A percentile compares a stretch with the other conserved stretches of the same genome.
phyloP scores from a whole-genome alignment of 2,329 filamentous ascomycete species.

The Diaporthe velutina region DNA sequence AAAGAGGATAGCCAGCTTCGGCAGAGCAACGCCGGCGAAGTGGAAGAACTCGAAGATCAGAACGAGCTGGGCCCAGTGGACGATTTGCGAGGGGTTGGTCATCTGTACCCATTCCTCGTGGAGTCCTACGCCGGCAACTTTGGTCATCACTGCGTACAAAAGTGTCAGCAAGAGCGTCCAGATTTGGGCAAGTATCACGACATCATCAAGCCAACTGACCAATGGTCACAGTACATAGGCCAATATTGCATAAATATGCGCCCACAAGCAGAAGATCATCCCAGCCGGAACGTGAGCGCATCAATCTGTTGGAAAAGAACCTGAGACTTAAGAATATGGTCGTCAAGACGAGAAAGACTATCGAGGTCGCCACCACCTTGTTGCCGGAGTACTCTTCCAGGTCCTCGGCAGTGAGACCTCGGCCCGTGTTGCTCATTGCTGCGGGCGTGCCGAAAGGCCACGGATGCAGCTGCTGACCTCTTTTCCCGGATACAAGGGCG shows the following conservation, averaged over 20 bases:
- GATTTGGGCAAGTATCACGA: too few relatives aligned
- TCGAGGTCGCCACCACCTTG: background rate
- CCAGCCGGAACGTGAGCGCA: slow-evolving; percentile 14
- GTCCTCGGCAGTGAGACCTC: background rate
- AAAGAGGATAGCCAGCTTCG: background rate
- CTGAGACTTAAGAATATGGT: background rate
- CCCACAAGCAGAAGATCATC: slow-evolving; percentile 4
- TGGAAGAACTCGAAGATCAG: background rate
- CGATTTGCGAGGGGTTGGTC: background rate
- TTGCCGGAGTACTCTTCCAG: background rate
- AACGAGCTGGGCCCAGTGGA: background rate
- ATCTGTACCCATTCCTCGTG: background rate
- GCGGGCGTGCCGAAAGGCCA: background rate
- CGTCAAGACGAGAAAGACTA: background rate
- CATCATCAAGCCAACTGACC: background rate
- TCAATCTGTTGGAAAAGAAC: background rate
- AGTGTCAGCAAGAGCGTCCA: background rate
- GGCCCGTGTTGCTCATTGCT: background rate
- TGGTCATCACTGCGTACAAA: background rate
- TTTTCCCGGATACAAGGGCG: background rate
- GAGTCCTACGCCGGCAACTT: background rate
- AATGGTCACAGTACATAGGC: background rate
- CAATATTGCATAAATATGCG: background rate
- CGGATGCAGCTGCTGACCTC: background rate
- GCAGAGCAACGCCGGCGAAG: background rate